Evolutionary conservation across 2,329 filamentous ascomycete genomes (phyloP), one percentile per base, ranked within the genome.

Genomic region (Trichoderma afroharzianum): DNA sequence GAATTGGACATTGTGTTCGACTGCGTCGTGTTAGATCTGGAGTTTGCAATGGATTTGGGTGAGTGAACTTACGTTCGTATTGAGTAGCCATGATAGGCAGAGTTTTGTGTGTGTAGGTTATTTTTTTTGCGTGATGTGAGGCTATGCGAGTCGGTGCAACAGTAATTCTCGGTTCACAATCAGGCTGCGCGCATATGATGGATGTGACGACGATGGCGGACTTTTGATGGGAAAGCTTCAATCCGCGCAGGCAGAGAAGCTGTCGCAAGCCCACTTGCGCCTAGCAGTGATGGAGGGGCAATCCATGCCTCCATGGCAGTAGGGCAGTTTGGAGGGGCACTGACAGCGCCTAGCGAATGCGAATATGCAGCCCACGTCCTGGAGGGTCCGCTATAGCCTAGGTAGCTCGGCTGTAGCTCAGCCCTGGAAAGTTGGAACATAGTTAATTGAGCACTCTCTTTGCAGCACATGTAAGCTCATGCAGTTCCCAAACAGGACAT

Each of bases 1-100:
- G 71, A 84, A 79, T 75, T 86, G 84, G 80, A 91, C 88, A 78
- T 88, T 88, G 82, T 91, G 89, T 79, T 91, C 89, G 78, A 91
- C 89, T 91, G 74, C n/a, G 18, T 21, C 9, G 21, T 50, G 32
- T 33, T 36, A 28, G 53, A 30, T 14, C 6, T 9, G 21, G 53
- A 18, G 24, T n/a, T 14, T 18, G 53, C 4, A 15, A 30, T 21
- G 28, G 53, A 30, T 21, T n/a, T n/a, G n/a, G n/a, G n/a, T 21
- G n/a, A 39, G 1, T 21, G 12, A 3, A 36, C 61, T 24, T 78
- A 85, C 87, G 82, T 83, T 89, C 87, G 79, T 89, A 89, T 75
- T 87, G 87, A 21, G 84, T 88, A 63, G 87, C 81, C 87, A 89
- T 88, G 75, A 64, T 80, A 77, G 68, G 63, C 53, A 70, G 15